Base-by-base conservation (phyloP, 164 flowering plant species). In the Stephania yunnanensis region DNA sequence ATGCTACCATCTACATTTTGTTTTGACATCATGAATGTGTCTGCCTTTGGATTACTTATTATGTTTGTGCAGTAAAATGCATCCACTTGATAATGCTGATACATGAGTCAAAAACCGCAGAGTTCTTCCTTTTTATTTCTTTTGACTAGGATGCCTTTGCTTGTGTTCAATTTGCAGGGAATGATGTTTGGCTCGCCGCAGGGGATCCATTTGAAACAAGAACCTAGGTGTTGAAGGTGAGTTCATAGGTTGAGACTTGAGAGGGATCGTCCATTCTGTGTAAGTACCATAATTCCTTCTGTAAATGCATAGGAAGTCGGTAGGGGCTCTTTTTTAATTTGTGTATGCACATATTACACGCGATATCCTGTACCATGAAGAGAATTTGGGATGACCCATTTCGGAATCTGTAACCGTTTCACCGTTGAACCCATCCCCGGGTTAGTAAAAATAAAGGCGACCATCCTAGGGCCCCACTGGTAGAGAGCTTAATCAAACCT, bases 151-250 rank as follows among this genome's bases (percentile, higher is more conserved):
- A 66, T 46, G 20, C 13, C 61, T 63, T 25, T 45, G 74, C 8
- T 68, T 73, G 20, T 78, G 67, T 73, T 78, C 73, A 77, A 68
- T 73, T 75, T 70, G 19, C 85, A 86, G 86, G 78, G 81, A 10
- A 72, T 74, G 71, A 52, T 72, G 69, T 78, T 73, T 73, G 71
- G 71, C 61, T 53, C 69, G 6, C 66, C 78, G 71, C 67, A 69
- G 69, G 82, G 83, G 75, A 77, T 79, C 74, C 88, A 81, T 25
- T 25, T 88, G 82, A 87, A 90, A 87, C 90, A 82, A 76, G 91
- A 89, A 82, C 91, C 87, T n/a, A 81, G 88, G 78, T 83, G 83
- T 79, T 83, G 84, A 85, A 82, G 73, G 69, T 29, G 58, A 52
- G 66, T 13, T 46, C 78, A 50, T 66, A 46, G 74, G 71, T 70